These are phyloP conservation scores for Leucocoprinus leucothites DNA, from an alignment of 768 basidiomycete species.

Conservation along the genomic window DNA sequence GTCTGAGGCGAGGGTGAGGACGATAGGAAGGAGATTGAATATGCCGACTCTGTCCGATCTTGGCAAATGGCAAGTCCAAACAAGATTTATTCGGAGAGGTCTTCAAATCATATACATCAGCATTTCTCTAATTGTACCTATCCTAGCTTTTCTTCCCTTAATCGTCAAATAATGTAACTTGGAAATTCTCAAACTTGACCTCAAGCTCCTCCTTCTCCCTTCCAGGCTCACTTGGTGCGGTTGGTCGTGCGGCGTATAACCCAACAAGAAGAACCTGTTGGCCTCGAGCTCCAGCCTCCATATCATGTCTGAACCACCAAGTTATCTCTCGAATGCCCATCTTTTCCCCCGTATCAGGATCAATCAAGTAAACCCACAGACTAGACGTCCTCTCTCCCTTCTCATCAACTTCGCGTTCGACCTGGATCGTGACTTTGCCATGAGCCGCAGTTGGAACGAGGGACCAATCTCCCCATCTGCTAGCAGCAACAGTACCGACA, in stretches of 20 bases:
- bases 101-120: background rate
- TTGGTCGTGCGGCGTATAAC: conserved; percentile 26
- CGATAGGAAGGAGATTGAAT: too few species aligned
- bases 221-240: conserved; percentile 23
- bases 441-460: conserved; percentile 24
- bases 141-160: conserved; percentile 9
- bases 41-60: too few species aligned
- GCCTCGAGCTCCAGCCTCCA: conserved; percentile 13
- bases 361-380: conserved; percentile 28
- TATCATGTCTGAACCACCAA: conserved; percentile 30
- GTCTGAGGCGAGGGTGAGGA: too few species aligned
- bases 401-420: conserved; percentile 25
- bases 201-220: conserved; percentile 23
- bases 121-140: background rate
- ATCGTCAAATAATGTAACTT: conserved; percentile 29
- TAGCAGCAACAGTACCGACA: conserved; percentile 27
- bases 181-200: conserved; percentile 26
- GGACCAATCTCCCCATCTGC: conserved; percentile 30
- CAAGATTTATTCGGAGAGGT: background rate
- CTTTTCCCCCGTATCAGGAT: conserved; percentile 28
- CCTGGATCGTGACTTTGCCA: conserved; percentile 26
- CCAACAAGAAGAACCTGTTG: conserved; percentile 23
- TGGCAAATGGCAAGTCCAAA: too few species aligned
- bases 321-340: conserved; percentile 28
- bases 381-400: conserved; percentile 23